Percentiles rank a stretch among this genome's conserved stretches.
Evolutionary conservation across 768 basidiomycete species (phyloP).

Genomic region (Boletus speciosus): DNA sequence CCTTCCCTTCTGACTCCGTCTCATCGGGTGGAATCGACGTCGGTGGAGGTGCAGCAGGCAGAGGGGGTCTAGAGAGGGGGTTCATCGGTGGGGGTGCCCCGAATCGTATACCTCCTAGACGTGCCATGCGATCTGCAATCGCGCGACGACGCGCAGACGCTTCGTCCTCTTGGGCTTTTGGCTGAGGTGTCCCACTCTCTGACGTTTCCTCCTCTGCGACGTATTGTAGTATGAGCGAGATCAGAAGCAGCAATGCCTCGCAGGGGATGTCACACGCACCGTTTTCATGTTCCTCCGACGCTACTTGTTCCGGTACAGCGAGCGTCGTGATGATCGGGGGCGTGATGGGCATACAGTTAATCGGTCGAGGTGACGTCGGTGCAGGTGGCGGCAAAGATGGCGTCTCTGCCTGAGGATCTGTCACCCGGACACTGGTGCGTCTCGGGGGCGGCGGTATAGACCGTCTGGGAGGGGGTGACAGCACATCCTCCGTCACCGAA

Average conservation of each 20-base stretch:
- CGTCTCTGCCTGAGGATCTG: conserved; percentile 5
- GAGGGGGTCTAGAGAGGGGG: conserved; percentile 36
- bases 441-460: conserved; percentile 24
- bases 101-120: conserved; percentile 80
- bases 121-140: conserved; percentile 94
- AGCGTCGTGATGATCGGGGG: conserved; percentile 27
- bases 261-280: conserved; percentile 2
- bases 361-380: conserved; percentile 16
- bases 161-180: conserved; percentile 36
- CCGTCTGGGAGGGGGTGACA: conserved; percentile 12
- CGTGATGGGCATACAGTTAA: conserved; percentile 12
- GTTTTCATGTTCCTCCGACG: conserved; percentile 1
- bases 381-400: conserved; percentile 20
- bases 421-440: conserved; percentile 20
- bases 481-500: conserved; percentile 9
- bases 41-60: conserved; percentile 36
- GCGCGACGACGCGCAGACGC: conserved; percentile 58
- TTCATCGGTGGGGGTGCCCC: conserved; percentile 56
- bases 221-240: background rate
- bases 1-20: conserved; percentile 15
- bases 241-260: background rate
- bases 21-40: conserved; percentile 31
- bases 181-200: conserved; percentile 6
- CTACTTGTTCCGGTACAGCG: conserved; percentile 5
- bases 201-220: conserved; percentile 13